These are phyloP conservation scores for Fragaria ananassa DNA, from an alignment of 306 rosid genomes.

Conservation along the genomic window DNA sequence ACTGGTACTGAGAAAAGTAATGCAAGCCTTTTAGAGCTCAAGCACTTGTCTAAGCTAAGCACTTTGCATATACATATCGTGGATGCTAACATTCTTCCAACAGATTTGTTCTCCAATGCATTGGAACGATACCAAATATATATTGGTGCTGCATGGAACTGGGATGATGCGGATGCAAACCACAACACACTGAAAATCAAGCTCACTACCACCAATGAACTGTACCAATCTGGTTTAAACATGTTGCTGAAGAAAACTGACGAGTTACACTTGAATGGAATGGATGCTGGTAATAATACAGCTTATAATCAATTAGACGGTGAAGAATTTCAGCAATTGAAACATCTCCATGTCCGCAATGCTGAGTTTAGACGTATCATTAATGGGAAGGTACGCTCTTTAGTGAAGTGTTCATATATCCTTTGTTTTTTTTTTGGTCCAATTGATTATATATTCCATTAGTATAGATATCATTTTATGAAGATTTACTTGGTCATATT, in stretches of 20 bases:
- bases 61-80: neutral
- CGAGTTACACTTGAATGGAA: constrained; percentile 38
- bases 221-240: constrained; percentile 21
- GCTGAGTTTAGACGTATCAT: constrained; percentile 30
- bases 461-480: too few species aligned
- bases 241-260: constrained; percentile 31
- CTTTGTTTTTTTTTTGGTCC: neutral
- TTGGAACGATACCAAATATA: neutral
- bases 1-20: neutral
- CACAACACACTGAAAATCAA: neutral
- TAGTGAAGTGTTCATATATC: neutral
- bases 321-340: constrained; percentile 39
- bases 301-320: constrained; percentile 19
- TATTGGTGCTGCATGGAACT: neutral
- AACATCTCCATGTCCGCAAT: constrained; percentile 38
- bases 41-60: neutral
- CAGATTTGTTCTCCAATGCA: neutral
- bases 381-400: neutral
- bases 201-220: constrained; percentile 20
- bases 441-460: neutral
- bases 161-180: too few species aligned
- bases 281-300: constrained; percentile 23
- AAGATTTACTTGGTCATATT: too few species aligned
- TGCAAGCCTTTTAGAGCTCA: constrained; percentile 17
- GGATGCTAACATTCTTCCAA: neutral